phyloP scores from a whole-genome alignment of 257 asterid species.

The Gentiana straminea region DNA sequence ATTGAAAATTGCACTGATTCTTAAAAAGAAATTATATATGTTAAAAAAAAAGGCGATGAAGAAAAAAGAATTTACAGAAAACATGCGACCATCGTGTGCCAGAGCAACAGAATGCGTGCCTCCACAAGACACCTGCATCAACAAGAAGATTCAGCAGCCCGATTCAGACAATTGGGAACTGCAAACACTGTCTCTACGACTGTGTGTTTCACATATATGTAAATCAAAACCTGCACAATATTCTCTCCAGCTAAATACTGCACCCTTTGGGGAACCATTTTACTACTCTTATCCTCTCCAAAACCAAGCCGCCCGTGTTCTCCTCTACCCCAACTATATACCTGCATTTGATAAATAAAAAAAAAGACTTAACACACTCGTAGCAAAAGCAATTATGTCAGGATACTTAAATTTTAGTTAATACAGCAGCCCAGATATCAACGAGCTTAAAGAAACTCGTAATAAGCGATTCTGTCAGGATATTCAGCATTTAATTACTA shows the following conservation, averaged over 20 bases:
- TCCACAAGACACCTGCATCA: constrained; percentile 91
- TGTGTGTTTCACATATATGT: not conserved
- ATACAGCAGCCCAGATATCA: not conserved
- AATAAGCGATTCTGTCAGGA: not conserved
- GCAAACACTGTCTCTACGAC: not conserved
- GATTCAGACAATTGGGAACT: not conserved
- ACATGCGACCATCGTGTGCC: constrained; percentile 84
- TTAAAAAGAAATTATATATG: too few species aligned
- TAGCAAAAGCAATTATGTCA: not conserved
- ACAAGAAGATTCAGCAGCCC: constrained; percentile 2
- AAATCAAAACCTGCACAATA: constrained; percentile 66
- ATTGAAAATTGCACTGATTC: too few species aligned
- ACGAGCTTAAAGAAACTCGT: not conserved
- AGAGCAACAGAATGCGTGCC: constrained; percentile 97
- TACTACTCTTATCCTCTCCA: constrained; percentile 98
- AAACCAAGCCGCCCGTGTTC: constrained; percentile 99
- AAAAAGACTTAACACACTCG: not conserved
- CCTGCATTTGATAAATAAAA: constrained; percentile 31
- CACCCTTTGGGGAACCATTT: constrained; percentile 97
- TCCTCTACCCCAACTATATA: constrained; percentile 98
- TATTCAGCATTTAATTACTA: not conserved
- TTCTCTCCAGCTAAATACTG: constrained; percentile 81
- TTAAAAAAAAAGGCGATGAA: too few species aligned
- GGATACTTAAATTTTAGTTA: not conserved
- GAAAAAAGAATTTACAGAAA: constrained; percentile 44